phyloP scores from a whole-genome alignment of 2,329 filamentous ascomycete genomes.

The Myrmaecium sp. region DNA sequence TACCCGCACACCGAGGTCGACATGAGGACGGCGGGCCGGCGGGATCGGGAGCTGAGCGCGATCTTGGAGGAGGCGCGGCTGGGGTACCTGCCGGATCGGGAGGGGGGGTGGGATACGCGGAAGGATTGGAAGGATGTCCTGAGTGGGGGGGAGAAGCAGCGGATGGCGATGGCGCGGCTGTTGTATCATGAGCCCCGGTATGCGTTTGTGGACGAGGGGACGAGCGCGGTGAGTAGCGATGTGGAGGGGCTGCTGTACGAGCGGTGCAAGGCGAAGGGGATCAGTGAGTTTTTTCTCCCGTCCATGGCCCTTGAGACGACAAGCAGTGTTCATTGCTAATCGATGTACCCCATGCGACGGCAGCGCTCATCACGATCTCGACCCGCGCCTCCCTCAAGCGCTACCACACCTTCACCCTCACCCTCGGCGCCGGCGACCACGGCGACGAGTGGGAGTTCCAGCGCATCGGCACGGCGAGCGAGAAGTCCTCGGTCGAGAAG shows the following conservation, averaged over 20 bases:
- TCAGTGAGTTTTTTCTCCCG: conserved; percentile 48
- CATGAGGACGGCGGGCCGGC: conserved; percentile 67
- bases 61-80: conserved; percentile 71
- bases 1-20: conserved; percentile 91
- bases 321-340: neutral
- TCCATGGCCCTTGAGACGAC: neutral
- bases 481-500: conserved; percentile 85
- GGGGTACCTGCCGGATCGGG: conserved; percentile 76
- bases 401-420: conserved; percentile 85
- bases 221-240: conserved; percentile 82
- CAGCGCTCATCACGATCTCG: conserved; percentile 84
- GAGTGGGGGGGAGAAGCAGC: conserved; percentile 93
- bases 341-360: too few species aligned
- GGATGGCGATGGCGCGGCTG: conserved; percentile 77
- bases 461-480: conserved; percentile 79
- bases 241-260: conserved; percentile 92
- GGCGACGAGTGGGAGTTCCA: conserved; percentile 88
- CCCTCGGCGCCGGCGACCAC: conserved; percentile 61
- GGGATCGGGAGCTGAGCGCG: conserved; percentile 59
- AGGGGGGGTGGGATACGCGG: conserved; percentile 90
- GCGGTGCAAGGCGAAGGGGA: conserved; percentile 78
- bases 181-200: conserved; percentile 92
- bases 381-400: conserved; percentile 88
- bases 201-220: conserved; percentile 90
- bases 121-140: conserved; percentile 99